Base-by-base conservation (phyloP, 192 early-diverging fungal species). In the Coemansia interrupta region DNA sequence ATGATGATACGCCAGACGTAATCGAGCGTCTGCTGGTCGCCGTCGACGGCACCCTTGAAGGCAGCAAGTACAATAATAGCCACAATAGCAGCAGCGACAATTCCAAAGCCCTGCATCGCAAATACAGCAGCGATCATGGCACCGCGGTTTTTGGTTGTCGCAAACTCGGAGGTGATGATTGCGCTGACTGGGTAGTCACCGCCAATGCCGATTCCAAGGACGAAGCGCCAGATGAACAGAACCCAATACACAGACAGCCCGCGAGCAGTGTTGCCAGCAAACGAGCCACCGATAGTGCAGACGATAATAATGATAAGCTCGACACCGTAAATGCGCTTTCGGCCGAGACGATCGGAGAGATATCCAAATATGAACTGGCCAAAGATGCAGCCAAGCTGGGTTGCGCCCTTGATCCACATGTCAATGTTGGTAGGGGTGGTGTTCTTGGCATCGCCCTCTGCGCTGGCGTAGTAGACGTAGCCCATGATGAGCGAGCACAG, bases 141-240 rank as follows among this genome's bases (percentile, higher is more conserved):
- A 52, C 93, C 93, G 54, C 93, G 86, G 68, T 85, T 81, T 50
- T 84, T 81, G 60, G 84, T 80, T 19, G 89, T 78, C 39, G 92
- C 86, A 67, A 91, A 93, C 79, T 96, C 93, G 44, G 91, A 87
- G n/a, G 92, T 92, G 69, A 96, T 92, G 50, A 92, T 86, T 55
- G 91, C 89, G 22, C 89, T 91, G 55, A 93, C 82, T 8, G 93
- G 93, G 70, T 96, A 96, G 76, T 96, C 92, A 63, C 93, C 93
- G 61, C 93, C 93, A 61, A 94, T 86, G 67, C 94, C 94, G 54
- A 96, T 79, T 60, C 94, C 94, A 51, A 94, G 86, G 63, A 94
- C 61, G 50, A 96, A 84, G 60, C 94, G 86, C 91, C 91, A 94
- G 56, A 93, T 74, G 53, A 82, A 83, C 43, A 96, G 69, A 51